These are phyloP conservation scores for Oehlia diaphana DNA, from an alignment of 192 early-diverging fungal genomes.

Conservation along the genomic window DNA sequence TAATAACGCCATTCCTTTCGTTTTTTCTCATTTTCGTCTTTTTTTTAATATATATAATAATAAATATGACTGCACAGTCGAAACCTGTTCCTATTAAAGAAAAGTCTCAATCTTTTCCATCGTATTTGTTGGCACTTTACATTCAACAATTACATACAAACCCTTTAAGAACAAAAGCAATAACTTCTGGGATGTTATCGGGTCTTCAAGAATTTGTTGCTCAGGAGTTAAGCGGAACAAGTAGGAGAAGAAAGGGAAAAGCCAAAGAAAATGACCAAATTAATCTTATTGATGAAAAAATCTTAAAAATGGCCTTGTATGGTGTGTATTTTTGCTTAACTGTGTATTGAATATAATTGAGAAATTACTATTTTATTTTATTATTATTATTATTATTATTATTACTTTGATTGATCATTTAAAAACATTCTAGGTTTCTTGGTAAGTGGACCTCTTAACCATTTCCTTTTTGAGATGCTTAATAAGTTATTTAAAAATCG, in stretches of 20 bases:
- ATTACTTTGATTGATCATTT: not conserved
- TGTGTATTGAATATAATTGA: not conserved
- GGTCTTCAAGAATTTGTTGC: conserved; percentile 80
- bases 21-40: not conserved
- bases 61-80: conserved; percentile 46
- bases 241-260: conserved; percentile 34
- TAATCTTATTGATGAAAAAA: conserved; percentile 57
- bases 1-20: too few species aligned
- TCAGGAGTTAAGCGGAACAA: conserved; percentile 56
- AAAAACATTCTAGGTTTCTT: conserved; percentile 56
- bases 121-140: conserved; percentile 59
- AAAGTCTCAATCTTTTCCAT: conserved; percentile 25
- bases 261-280: conserved; percentile 24
- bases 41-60: not conserved
- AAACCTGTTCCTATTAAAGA: conserved; percentile 38
- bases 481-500: conserved; percentile 73
- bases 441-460: conserved; percentile 81
- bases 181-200: conserved; percentile 72
- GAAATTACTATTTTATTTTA: not conserved
- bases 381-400: too few species aligned
- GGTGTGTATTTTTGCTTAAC: conserved; percentile 45
- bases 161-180: conserved; percentile 80
- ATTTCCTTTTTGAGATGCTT: conserved; percentile 75
- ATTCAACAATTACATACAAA: conserved; percentile 57
- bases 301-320: conserved; percentile 82